A percentile compares a stretch with the other conserved stretches of the same genome.
Conservation (phyloP, 192 early-diverging fungal genomes). For the Mortierella alpina region DNA sequence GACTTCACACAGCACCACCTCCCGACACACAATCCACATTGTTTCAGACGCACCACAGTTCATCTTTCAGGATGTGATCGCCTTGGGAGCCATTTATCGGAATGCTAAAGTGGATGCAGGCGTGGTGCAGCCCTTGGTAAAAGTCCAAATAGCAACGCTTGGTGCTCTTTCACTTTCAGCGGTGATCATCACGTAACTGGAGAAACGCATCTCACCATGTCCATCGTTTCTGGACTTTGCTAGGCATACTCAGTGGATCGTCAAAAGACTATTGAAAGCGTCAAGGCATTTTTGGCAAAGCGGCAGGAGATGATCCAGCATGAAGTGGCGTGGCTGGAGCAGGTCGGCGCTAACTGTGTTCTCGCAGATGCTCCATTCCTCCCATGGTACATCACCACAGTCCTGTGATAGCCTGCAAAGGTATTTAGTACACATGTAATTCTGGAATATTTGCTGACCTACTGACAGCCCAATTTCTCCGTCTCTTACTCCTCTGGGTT, state of each 20-base stretch:
- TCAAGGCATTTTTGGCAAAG: conserved; percentile 57
- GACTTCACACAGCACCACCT: not conserved
- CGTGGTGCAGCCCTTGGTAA: conserved; percentile 66
- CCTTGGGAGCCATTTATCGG: conserved; percentile 62
- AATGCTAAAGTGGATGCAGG: conserved; percentile 69
- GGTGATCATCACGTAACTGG: too few relatives aligned
- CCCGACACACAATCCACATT: conserved; percentile 60
- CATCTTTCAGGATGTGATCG: conserved; percentile 66
- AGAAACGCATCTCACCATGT: too few relatives aligned
- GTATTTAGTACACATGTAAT: not conserved
- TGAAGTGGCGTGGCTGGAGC: conserved; percentile 64
- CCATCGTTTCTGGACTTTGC: too few relatives aligned
- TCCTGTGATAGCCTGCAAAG: not conserved
- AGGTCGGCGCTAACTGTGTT: conserved; percentile 65
- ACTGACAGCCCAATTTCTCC: not conserved
- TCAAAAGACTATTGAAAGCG: conserved; percentile 63
- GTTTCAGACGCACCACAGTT: conserved; percentile 68
- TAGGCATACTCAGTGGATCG: conserved; percentile 68
- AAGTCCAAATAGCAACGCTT: too few relatives aligned
- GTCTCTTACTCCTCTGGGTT: not conserved
- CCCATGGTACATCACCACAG: conserved; percentile 56
- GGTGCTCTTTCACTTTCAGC: too few relatives aligned
- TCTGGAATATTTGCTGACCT: not conserved
- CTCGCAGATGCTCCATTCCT: conserved; percentile 69
- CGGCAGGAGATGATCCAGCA: conserved; percentile 51